A percentile compares a stretch with the other conserved stretches of the same genome.
These are phyloP conservation scores for Plasmodium sp. DNA, from an alignment of 169 alveolate species.

Conservation along the genomic window DNA sequence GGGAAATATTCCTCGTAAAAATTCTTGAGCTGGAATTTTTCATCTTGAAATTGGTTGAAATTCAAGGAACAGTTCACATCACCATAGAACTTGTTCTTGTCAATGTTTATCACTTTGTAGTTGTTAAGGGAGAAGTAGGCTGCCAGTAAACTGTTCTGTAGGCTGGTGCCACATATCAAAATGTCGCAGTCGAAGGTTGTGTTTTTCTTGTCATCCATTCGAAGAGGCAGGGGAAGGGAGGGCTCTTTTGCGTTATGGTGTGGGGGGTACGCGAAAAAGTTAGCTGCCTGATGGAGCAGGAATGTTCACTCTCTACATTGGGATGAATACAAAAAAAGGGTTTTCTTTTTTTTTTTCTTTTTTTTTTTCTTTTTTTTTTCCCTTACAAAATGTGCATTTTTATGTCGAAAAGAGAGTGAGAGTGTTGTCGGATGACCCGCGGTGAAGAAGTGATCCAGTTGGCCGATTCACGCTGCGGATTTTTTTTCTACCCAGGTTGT, in stretches of 20 bases:
- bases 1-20: constrained; percentile 63
- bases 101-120: constrained; percentile 66
- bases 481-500: background rate
- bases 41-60: constrained; percentile 53
- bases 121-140: constrained; percentile 45
- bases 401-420: background rate
- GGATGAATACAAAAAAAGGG: background rate
- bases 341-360: background rate
- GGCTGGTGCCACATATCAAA: constrained; percentile 63
- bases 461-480: background rate
- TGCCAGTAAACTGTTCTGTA: constrained; percentile 32
- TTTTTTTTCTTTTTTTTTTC: background rate
- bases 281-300: background rate
- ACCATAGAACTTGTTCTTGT: constrained; percentile 51
- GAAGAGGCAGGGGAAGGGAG: background rate
- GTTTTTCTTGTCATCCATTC: constrained; percentile 38
- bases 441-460: background rate
- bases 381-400: background rate
- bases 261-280: background rate
- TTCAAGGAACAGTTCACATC: constrained; percentile 55
- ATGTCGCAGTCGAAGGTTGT: constrained; percentile 43
- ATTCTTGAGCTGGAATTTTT: constrained; percentile 9
- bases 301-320: background rate
- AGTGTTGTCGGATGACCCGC: background rate
- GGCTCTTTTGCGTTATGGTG: background rate